Evolutionary conservation across 2,329 filamentous ascomycete genomes (phyloP).

Genomic region (Epichloe glyceriae): DNA sequence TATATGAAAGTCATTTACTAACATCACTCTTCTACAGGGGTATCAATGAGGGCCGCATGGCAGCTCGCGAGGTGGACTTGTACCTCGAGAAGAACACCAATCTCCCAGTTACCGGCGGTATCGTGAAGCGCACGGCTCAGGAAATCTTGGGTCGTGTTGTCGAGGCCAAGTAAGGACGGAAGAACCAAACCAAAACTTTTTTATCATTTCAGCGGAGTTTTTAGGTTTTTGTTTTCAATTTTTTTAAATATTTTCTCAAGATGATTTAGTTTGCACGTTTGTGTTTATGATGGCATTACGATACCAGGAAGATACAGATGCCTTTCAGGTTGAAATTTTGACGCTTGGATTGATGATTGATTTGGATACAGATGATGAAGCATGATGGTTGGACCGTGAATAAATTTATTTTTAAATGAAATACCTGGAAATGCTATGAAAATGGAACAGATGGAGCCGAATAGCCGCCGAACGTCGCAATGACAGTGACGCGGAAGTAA

Average conservation of each 20-base stretch:
- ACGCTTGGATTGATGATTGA: not conserved
- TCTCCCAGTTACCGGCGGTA: slow-evolving; percentile 84
- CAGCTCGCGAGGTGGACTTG: slow-evolving; percentile 80
- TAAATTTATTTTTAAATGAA: not conserved
- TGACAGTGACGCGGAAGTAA: too few species aligned
- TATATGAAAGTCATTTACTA: not conserved
- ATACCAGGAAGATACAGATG: slow-evolving; percentile 7
- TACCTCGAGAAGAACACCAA: slow-evolving; percentile 70
- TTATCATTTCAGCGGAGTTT: not conserved
- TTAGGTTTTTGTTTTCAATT: not conserved
- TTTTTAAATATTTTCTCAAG: not conserved
- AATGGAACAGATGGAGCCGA: too few species aligned
- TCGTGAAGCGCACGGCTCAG: slow-evolving; percentile 70
- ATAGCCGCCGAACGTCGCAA: too few species aligned
- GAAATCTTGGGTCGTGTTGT: slow-evolving; percentile 41
- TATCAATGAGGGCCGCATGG: slow-evolving; percentile 93
- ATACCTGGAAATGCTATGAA: not conserved
- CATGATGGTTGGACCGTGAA: not conserved
- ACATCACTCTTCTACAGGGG: slow-evolving; percentile 40
- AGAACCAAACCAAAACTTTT: not conserved
- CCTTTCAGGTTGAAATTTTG: not conserved
- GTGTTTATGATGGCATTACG: slow-evolving; percentile 4
- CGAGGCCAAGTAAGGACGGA: slow-evolving; percentile 6
- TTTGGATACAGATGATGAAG: not conserved
- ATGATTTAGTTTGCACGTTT: not conserved